These are phyloP conservation scores for Dothidotthia symphoricarpi DNA, from an alignment of 2,329 filamentous ascomycete genomes.

Conservation along the genomic window DNA sequence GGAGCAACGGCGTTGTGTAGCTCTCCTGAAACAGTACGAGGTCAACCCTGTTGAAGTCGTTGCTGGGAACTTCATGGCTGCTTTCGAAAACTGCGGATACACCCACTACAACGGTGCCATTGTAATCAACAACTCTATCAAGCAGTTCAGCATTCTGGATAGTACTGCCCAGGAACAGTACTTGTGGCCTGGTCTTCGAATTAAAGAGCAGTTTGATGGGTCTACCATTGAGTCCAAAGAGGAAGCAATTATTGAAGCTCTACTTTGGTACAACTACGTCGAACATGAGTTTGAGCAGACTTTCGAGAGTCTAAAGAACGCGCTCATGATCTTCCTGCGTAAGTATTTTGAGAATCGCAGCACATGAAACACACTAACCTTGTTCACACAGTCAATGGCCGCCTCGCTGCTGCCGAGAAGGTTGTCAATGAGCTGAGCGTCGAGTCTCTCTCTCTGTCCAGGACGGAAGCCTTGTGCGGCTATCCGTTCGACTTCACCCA, in stretches of 20 bases:
- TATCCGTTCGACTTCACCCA: conserved; percentile 37
- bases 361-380: conserved; percentile 24
- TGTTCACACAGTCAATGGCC: conserved; percentile 42
- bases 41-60: conserved; percentile 74
- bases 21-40: conserved; percentile 70
- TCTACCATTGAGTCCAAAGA: conserved; percentile 57
- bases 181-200: conserved; percentile 57
- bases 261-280: conserved; percentile 82
- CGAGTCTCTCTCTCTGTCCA: conserved; percentile 45
- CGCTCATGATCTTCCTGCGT: conserved; percentile 86
- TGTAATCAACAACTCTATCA: conserved; percentile 28
- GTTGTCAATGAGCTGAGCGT: conserved; percentile 54
- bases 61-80: conserved; percentile 60
- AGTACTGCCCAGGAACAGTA: conserved; percentile 40
- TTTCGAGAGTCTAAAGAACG: conserved; percentile 64
- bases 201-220: conserved; percentile 67
- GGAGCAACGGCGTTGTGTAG: conserved; percentile 67
- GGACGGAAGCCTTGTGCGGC: conserved; percentile 44
- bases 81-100: conserved; percentile 25
- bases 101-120: conserved; percentile 24
- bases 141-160: conserved; percentile 47
- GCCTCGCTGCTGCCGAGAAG: conserved; percentile 56
- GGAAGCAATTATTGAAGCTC: conserved; percentile 72
- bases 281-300: conserved; percentile 60
- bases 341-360: conserved; percentile 49